These are phyloP conservation scores for Limonium bicolor DNA, from an alignment of 148 eudicot genomes.

Conservation along the genomic window DNA sequence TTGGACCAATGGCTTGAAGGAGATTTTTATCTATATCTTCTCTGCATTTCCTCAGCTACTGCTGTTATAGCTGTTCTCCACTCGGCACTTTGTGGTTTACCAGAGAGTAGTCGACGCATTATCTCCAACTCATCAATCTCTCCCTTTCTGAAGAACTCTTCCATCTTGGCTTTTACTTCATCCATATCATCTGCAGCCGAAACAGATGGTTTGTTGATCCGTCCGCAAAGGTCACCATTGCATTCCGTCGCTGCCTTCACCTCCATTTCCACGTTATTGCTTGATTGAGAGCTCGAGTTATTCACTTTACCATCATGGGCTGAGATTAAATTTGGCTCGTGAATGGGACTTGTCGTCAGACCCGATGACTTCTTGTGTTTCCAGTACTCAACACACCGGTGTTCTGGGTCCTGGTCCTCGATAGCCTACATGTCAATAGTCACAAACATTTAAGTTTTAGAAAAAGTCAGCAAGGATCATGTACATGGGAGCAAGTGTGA, in stretches of 20 bases:
- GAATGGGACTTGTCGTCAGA: neutral
- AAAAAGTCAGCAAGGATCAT: neutral
- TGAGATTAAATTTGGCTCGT: neutral
- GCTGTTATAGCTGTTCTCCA: conserved; percentile 18
- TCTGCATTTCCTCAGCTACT: conserved; percentile 21
- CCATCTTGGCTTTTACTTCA: conserved; percentile 5
- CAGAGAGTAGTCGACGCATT: conserved; percentile 15
- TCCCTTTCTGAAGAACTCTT: conserved; percentile 21
- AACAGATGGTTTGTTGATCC: neutral
- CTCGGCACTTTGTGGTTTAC: conserved; percentile 18
- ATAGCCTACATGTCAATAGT: conserved; percentile 19
- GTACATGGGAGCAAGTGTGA: neutral
- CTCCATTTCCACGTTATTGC: conserved; percentile 1
- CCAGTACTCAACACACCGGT: conserved; percentile 36
- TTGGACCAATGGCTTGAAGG: no score
- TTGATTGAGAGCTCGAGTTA: neutral
- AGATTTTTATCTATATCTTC: neutral
- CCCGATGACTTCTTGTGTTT: conserved; percentile 9
- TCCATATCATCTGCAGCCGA: conserved; percentile 10
- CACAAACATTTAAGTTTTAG: neutral
- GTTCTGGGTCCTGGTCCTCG: conserved; percentile 38
- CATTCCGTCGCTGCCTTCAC: neutral
- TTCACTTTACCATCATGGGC: neutral
- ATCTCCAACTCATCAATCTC: conserved; percentile 21
- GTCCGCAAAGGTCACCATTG: neutral